Evolutionary conservation across 768 basidiomycete species (phyloP), one percentile per base, ranked within the genome.

Genomic region (Lactarius akahatsu): DNA sequence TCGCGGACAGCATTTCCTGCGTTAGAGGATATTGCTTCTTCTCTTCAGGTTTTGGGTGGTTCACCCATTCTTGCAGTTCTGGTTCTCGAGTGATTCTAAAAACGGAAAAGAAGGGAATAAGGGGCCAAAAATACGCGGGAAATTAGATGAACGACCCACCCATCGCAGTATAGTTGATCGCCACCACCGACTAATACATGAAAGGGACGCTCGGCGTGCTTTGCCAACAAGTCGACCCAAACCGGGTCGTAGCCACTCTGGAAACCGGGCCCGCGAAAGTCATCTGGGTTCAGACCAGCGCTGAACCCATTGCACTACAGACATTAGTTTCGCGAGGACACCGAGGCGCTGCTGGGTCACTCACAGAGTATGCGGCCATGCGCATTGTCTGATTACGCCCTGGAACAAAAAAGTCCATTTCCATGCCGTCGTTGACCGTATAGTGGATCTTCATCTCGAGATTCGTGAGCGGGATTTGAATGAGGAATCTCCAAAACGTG

Each of bases 111-210:
- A 36, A 38, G 8, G 6, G 3, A 23, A 23, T n/a, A 16, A 55
- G 26, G 8, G 11, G 10, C 26, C 41, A 10, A 13, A 13, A 23
- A 63, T 47, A 18, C 26, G 58, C 36, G 18, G 26, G 36, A 47
- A 45, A 26, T 43, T 38, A 16, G 30, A 47, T 16, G 59, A n/a
- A 23, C 20, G 30, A 72, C 86, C 54, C 71, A 89, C 89, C 81
- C 79, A 70, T 94, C 92, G 68, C 92, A 93, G 72, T 94, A 97
- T 20, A 97, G 80, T 74, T 96, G 95, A 75, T 96, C 94, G 13
- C 95, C 94, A 23, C 96, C 96, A 20, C 96, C 96, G 7, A 97
- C 88, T 41, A 98, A 81, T n/a, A 81, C 86, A 72, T 99, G 96
- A 74, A 94, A 94, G 0, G 96, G 95, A 64, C 80, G 78, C 72